Base-by-base conservation (phyloP, 371 early-diverging fungal species). In the Rhizomucor miehei region DNA sequence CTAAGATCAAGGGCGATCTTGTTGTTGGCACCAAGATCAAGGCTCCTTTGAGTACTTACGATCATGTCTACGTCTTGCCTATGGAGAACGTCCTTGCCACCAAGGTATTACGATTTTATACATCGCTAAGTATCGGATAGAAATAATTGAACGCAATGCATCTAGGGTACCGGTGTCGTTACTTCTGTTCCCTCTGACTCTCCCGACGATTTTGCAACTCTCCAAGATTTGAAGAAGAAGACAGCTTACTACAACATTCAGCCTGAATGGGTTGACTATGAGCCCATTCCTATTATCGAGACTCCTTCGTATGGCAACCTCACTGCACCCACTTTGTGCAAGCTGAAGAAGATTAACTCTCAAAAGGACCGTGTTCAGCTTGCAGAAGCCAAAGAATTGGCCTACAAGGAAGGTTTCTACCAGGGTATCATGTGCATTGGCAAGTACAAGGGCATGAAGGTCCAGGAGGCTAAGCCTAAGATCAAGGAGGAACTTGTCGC, bases 331-430 rank as follows among this genome's bases (percentile, higher is more conserved):
- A 79, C 77, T 19, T 81, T 92, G 34, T 92, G 93, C 71, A 86
- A 92, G 61, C 71, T 90, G 68, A 80, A 91, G 71, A 98, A 98
- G 81, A 95, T 98, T 75, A 84, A 89, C 71, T 89, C 90, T 46
- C 98, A 91, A 67, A 97, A 97, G 81, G 99, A 98, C 77, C 89
- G 87, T 63, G 69, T 76, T 38, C 88, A 93, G 74, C 81, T 98
- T 51, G 93, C 90, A 6, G 80, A 87, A 60, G 98, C 98, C 55
- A 99, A 99, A 85, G 97, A 94, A 19, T 67, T 85, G 25, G 94
- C 91, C 6, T 99, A 99, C 84, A 97, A 97, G 86, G 98, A 95
- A 79, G 97, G 92, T 44, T 99, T 97, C 81, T 97, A 99, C 75
- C 81, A 81, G 59, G 99, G 99, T 55, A 76, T 71, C 46, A 92